Evolutionary conservation across 768 basidiomycete genomes (phyloP), one percentile per base, ranked within the genome.

Genomic region (Coprinellus micaceus): DNA sequence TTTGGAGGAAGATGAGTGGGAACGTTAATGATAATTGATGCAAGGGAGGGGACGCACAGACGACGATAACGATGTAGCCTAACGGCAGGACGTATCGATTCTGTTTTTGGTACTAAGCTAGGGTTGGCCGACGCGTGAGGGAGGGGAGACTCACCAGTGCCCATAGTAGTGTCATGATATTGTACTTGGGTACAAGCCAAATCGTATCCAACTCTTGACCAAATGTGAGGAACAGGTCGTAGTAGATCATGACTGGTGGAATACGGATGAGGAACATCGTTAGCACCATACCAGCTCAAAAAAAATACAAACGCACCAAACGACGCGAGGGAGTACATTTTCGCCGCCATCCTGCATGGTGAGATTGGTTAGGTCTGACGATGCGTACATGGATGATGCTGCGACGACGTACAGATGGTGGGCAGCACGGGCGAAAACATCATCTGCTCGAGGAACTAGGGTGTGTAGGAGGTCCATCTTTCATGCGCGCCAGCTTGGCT

Each of bases 41-140:
- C 5, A 1, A 22, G 25, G 21, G 11, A 17, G n/a, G 12, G 12
- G 17, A 65, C 69, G 60, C 56, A 69, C 73, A 73, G 26, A 70
- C 64, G 24, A 65, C 70, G 37, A 75, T 71, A 13, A 74, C 62
- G 25, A 73, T 69, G 50, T 69, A 73, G 9, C 64, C 71, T 54
- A 75, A 50, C 0, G 73, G 73, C 39, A 71, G 64, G 3, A 72
- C 52, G 52, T 75, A 75, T 9, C 73, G 69, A 59, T 75, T 75
- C 73, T 74, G 37, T 0, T 7, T 11, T 40, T 11, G 45, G 4
- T 50, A 47, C 44, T 30, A 39, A 50, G 22, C 45, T 21, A 41
- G 21, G 4, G 13, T 29, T 13, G n/a, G 9, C 17, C 26, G 15
- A 17, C 15, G 50, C 2, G 37, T 10, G 17, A 52, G 19, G 36